Evolutionary conservation across 2,329 filamentous ascomycete genomes (phyloP).

Genomic region (Calonectria ilicicola): DNA sequence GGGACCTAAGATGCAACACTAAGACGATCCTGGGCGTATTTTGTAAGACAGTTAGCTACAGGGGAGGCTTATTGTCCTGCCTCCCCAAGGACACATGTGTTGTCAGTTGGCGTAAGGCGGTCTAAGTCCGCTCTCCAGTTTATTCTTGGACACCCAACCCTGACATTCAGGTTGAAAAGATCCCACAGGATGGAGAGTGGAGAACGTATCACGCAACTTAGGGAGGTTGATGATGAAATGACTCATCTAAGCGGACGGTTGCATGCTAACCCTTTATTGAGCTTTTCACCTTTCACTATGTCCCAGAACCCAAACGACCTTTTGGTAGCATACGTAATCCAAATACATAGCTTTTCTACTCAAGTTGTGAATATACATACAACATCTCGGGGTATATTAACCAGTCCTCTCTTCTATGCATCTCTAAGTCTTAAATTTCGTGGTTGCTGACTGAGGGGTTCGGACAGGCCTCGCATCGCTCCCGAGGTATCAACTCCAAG

Average conservation of each 20-base stretch:
- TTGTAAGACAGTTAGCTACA: neutral
- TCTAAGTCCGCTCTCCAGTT: neutral
- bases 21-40: neutral
- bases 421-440: constrained; percentile 32
- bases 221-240: neutral
- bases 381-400: constrained; percentile 29
- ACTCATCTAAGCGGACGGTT: neutral
- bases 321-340: neutral
- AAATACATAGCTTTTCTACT: constrained; percentile 18
- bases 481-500: constrained; percentile 18
- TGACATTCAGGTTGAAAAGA: neutral
- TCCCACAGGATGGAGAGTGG: neutral
- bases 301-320: too few relatives aligned
- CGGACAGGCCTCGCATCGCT: constrained; percentile 16
- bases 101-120: neutral
- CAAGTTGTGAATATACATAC: constrained; percentile 20
- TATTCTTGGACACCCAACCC: neutral
- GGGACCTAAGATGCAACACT: neutral
- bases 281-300: neutral
- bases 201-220: neutral
- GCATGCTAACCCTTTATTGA: neutral
- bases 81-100: neutral
- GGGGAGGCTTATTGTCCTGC: neutral
- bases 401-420: constrained; percentile 34
- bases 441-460: constrained; percentile 19